These are phyloP conservation scores for Nidula microcarpa DNA, from an alignment of 768 basidiomycete species.

Conservation along the genomic window DNA sequence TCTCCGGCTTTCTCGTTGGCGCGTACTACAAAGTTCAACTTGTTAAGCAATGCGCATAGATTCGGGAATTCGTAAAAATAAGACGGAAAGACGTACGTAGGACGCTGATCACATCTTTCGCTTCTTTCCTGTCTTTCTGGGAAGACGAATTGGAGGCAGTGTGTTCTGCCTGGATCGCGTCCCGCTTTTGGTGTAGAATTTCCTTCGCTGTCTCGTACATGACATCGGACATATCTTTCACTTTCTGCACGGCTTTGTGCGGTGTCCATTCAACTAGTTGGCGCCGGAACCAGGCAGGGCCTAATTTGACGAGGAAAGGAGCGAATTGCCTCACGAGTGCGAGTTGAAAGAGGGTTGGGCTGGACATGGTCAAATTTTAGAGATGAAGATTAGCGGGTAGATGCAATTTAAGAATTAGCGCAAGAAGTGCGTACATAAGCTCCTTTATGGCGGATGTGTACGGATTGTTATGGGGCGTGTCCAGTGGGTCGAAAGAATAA, in stretches of 20 bases:
- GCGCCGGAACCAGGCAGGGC: conserved; percentile 37
- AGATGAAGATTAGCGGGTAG: background rate
- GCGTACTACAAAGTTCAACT: conserved; percentile 18
- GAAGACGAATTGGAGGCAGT: no score
- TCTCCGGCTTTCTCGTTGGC: conserved; percentile 31
- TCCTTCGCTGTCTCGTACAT: conserved; percentile 38
- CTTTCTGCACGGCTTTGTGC: conserved; percentile 30
- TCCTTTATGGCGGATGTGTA: conserved; percentile 44
- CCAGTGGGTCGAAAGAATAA: conserved; percentile 44
- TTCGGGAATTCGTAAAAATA: background rate
- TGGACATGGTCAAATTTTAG: conserved; percentile 11
- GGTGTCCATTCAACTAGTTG: conserved; percentile 39
- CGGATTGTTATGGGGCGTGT: conserved; percentile 35
- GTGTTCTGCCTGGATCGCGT: conserved; percentile 12
- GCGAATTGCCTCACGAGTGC: conserved; percentile 43
- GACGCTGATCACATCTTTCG: conserved; percentile 49
- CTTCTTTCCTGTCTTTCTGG: conserved; percentile 9
- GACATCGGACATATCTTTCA: conserved; percentile 44
- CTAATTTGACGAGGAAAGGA: conserved; percentile 37
- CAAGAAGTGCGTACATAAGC: conserved; percentile 29
- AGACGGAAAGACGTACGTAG: conserved; percentile 26
- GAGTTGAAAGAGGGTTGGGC: conserved; percentile 42
- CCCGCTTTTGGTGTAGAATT: conserved; percentile 37
- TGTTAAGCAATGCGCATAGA: background rate
- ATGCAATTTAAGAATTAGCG: background rate